Evolutionary conservation across 2,329 filamentous ascomycete genomes (phyloP).

Genomic region (Harringtonia aguacate): DNA sequence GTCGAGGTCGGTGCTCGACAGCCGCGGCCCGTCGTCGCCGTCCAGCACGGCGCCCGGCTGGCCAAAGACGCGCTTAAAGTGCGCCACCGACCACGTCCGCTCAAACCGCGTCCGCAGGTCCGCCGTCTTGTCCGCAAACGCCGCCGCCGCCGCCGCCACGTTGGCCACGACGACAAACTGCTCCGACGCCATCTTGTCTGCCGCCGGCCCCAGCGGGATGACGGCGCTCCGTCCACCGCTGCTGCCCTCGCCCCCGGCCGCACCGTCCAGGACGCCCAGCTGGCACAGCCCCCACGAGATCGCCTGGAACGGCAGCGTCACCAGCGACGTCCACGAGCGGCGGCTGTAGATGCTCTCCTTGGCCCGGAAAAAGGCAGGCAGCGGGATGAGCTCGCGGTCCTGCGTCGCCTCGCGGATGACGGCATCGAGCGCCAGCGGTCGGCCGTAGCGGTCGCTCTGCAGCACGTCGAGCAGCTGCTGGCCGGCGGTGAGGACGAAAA

Average conservation of each 20-base stretch:
- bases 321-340: slow-evolving; percentile 55
- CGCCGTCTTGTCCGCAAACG: slow-evolving; percentile 34
- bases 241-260: slow-evolving; percentile 8
- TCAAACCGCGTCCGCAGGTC: slow-evolving; percentile 44
- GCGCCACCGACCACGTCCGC: slow-evolving; percentile 54
- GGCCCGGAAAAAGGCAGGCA: slow-evolving; percentile 55
- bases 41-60: slow-evolving; percentile 29
- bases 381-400: slow-evolving; percentile 56
- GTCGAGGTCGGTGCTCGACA: slow-evolving; percentile 57
- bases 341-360: slow-evolving; percentile 62
- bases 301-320: slow-evolving; percentile 59
- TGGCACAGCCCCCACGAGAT: slow-evolving; percentile 67
- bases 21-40: slow-evolving; percentile 19
- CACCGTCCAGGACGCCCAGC: slow-evolving; percentile 47
- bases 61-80: slow-evolving; percentile 51
- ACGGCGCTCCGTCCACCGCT: no score
- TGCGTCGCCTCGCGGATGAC: slow-evolving; percentile 67
- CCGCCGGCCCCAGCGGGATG: background rate
- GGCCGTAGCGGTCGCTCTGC: slow-evolving; percentile 67
- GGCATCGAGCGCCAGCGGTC: slow-evolving; percentile 67
- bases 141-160: slow-evolving; percentile 46
- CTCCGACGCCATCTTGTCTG: slow-evolving; percentile 31
- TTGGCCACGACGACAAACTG: slow-evolving; percentile 57
- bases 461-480: slow-evolving; percentile 60
- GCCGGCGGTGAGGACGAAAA: slow-evolving; percentile 42